Evolutionary conservation across 768 basidiomycete genomes (phyloP).

Genomic region (Mycena albidolilacea): DNA sequence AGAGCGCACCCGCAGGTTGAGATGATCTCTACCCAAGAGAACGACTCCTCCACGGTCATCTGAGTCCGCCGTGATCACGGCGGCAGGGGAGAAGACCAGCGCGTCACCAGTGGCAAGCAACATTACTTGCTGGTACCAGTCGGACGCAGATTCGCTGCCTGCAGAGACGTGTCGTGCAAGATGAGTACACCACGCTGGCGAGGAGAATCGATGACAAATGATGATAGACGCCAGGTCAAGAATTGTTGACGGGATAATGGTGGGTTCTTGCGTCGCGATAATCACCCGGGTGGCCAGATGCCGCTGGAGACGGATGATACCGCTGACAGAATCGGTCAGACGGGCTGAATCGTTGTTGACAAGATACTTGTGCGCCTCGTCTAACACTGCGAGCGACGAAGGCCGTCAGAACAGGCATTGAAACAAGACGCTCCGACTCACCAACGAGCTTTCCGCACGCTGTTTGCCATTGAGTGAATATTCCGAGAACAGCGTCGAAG

Average conservation of each 20-base stretch:
- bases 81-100: constrained; percentile 36
- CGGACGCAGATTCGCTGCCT: constrained; percentile 49
- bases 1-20: constrained; percentile 15
- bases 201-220: constrained; percentile 67
- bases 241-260: constrained; percentile 66
- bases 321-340: constrained; percentile 60
- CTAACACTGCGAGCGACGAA: constrained; percentile 51
- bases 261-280: constrained; percentile 72
- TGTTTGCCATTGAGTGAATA: constrained; percentile 38
- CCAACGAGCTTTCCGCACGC: constrained; percentile 38
- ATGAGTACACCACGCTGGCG: constrained; percentile 70
- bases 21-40: constrained; percentile 12
- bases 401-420: constrained; percentile 1
- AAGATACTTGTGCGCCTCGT: constrained; percentile 72
- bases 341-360: constrained; percentile 52
- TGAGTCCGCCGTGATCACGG: constrained; percentile 2
- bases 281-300: constrained; percentile 67
- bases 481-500: constrained; percentile 61
- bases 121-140: constrained; percentile 37
- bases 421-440: constrained; percentile 5
- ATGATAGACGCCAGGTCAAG: constrained; percentile 56
- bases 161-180: constrained; percentile 59
- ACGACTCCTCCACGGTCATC: not conserved
- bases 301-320: constrained; percentile 67
- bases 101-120: constrained; percentile 35